These are phyloP conservation scores for Iodosphaeria phyllophila DNA, from an alignment of 2,329 filamentous ascomycete species.

Conservation along the genomic window DNA sequence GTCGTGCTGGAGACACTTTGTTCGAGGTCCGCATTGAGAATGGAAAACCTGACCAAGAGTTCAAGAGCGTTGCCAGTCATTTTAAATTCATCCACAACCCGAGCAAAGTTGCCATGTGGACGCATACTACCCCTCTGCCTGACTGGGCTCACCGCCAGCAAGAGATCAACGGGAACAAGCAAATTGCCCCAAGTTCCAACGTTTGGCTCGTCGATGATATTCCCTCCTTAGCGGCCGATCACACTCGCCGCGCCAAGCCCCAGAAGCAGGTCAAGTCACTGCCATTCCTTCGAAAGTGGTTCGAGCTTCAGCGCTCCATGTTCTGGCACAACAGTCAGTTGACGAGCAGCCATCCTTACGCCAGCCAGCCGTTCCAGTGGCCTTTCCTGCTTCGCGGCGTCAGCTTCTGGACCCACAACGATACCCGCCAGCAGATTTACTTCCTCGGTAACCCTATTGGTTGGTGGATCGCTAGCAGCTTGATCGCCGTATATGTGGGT, in stretches of 20 bases:
- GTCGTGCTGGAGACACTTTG: conserved; percentile 70
- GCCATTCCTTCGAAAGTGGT: conserved; percentile 84
- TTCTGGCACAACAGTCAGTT: conserved; percentile 98
- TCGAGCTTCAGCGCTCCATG: conserved; percentile 94
- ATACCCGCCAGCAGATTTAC: conserved; percentile 92
- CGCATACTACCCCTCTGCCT: conserved; percentile 81
- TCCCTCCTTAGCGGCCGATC: conserved; percentile 54
- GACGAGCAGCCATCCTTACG: conserved; percentile 91
- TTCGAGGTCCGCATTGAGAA: conserved; percentile 87
- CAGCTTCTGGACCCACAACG: conserved; percentile 97
- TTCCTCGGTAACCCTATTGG: conserved; percentile 93
- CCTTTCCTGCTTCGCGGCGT: conserved; percentile 93
- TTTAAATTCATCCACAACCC: conserved; percentile 94
- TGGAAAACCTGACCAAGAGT: conserved; percentile 62
- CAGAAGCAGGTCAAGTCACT: conserved; percentile 64
- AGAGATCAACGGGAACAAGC: conserved; percentile 99
- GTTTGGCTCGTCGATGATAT: conserved; percentile 90
- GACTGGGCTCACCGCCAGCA: conserved; percentile 97
- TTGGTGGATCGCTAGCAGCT: conserved; percentile 89
- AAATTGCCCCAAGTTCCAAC: conserved; percentile 73
- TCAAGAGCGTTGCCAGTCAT: conserved; percentile 78
- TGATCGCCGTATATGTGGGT: conserved; percentile 83
- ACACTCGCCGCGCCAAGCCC: conserved; percentile 55
- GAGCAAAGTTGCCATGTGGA: conserved; percentile 98
- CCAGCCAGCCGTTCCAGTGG: conserved; percentile 91